These are phyloP conservation scores for Pneumocystis canis DNA, from an alignment of 1,139 yeast species.

Conservation along the genomic window DNA sequence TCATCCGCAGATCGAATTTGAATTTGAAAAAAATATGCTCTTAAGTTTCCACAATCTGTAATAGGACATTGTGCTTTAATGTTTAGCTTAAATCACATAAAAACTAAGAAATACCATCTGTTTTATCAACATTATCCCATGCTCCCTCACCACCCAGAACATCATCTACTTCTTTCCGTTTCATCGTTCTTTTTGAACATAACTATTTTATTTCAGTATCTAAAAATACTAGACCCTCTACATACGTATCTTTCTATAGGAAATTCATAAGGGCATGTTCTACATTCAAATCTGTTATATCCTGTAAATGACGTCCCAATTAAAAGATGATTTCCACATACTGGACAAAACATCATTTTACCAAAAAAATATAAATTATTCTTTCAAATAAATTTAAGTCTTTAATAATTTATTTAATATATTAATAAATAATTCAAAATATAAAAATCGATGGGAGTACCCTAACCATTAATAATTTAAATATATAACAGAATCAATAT, in stretches of 20 bases:
- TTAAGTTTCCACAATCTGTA: constrained; percentile 70
- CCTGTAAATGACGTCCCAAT: background rate
- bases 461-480: too few relatives aligned
- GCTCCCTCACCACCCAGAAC: constrained; percentile 95
- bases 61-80: constrained; percentile 61
- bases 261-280: constrained; percentile 14
- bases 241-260: constrained; percentile 11
- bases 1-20: constrained; percentile 88
- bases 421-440: background rate
- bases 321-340: background rate
- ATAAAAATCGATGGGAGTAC: too few relatives aligned
- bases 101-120: constrained; percentile 14
- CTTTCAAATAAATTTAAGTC: background rate
- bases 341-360: constrained; percentile 1
- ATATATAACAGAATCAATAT: too few relatives aligned
- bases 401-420: background rate
- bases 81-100: constrained; percentile 17
- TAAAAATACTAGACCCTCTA: background rate
- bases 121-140: constrained; percentile 90
- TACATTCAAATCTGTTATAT: constrained; percentile 12
- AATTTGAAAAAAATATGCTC: constrained; percentile 91
- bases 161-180: constrained; percentile 86
- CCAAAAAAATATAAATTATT: background rate
- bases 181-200: constrained; percentile 29
- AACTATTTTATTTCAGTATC: background rate